phyloP scores from a whole-genome alignment of 169 alveolate genomes.

The Eimeria brunetti region DNA sequence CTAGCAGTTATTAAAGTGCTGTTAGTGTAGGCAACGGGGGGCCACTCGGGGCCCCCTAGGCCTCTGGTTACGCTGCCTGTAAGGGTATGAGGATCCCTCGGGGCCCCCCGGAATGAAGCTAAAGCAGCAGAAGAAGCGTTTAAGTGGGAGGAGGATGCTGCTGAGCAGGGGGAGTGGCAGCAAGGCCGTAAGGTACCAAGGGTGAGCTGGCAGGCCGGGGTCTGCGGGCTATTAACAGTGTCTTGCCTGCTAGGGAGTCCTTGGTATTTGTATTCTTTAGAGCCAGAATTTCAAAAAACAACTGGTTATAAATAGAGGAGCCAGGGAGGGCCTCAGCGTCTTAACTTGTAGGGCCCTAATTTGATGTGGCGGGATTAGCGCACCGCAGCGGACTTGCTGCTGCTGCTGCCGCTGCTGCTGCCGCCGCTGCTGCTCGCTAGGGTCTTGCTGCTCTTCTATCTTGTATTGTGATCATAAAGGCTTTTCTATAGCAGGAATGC shows the following conservation, averaged over 20 bases:
- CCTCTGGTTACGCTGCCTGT: not conserved
- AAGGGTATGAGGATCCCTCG: not conserved
- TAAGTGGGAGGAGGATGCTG: not conserved
- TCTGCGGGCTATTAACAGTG: not conserved
- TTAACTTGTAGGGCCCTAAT: constrained; percentile 10
- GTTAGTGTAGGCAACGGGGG: constrained; percentile 5
- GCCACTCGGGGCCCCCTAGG: not conserved
- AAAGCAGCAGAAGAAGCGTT: not conserved
- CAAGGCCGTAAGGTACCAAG: not conserved
- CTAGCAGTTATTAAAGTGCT: not conserved
- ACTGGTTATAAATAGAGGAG: not conserved
- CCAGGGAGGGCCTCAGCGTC: constrained; percentile 13
- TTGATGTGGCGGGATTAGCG: constrained; percentile 14
- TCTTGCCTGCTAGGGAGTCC: constrained; percentile 4
- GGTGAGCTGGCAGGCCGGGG: not conserved
- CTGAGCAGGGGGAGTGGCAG: not conserved
- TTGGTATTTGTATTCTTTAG: not conserved
- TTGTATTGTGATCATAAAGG: not conserved
- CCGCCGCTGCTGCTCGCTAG: constrained; percentile 44
- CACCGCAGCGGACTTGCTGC: constrained; percentile 71
- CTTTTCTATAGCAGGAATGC: constrained; percentile 33
- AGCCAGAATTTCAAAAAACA: not conserved
- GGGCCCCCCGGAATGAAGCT: not conserved
- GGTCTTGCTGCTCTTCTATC: constrained; percentile 59
- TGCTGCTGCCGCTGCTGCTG: constrained; percentile 70